Conservation (phyloP, 768 basidiomycete species). For the Tylopilus vinaceipallidus region DNA sequence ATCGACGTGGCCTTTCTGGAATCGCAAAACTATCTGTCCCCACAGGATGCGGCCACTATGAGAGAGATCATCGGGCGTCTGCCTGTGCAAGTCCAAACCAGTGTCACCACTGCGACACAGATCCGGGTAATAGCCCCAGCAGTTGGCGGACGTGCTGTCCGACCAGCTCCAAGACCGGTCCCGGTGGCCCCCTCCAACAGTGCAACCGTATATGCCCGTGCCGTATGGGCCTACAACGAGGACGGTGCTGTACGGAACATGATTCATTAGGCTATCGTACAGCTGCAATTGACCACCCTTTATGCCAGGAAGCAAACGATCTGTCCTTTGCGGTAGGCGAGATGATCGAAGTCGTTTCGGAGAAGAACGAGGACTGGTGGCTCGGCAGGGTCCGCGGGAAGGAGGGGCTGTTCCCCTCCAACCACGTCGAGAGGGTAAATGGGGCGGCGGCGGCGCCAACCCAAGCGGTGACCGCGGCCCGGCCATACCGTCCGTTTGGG, state of each 20-base stretch:
- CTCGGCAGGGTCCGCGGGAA: constrained; percentile 60
- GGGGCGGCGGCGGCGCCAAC: constrained; percentile 6
- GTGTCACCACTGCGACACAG: constrained; percentile 11
- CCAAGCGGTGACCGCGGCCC: neutral
- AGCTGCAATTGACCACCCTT: constrained; percentile 3
- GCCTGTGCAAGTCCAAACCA: constrained; percentile 22
- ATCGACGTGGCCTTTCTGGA: constrained; percentile 57
- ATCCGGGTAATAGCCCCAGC: constrained; percentile 6
- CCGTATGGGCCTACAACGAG: constrained; percentile 68
- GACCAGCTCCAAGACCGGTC: constrained; percentile 11
- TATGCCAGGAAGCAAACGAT: constrained; percentile 71
- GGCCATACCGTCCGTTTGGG: constrained; percentile 38
- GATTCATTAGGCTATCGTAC: neutral
- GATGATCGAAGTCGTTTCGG: constrained; percentile 71
- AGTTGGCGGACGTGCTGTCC: constrained; percentile 15
- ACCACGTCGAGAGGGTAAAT: constrained; percentile 70
- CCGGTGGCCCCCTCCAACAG: constrained; percentile 5
- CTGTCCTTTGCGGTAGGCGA: constrained; percentile 76
- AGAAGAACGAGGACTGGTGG: constrained; percentile 90
- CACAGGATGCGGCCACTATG: constrained; percentile 42
- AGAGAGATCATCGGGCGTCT: constrained; percentile 49
- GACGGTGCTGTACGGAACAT: constrained; percentile 43
- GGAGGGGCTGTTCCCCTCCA: constrained; percentile 77
- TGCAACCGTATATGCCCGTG: constrained; percentile 41
- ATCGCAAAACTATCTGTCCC: constrained; percentile 51